These are phyloP conservation scores for Botrytis tulipae DNA, from an alignment of 2,329 filamentous ascomycete species.

Conservation along the genomic window DNA sequence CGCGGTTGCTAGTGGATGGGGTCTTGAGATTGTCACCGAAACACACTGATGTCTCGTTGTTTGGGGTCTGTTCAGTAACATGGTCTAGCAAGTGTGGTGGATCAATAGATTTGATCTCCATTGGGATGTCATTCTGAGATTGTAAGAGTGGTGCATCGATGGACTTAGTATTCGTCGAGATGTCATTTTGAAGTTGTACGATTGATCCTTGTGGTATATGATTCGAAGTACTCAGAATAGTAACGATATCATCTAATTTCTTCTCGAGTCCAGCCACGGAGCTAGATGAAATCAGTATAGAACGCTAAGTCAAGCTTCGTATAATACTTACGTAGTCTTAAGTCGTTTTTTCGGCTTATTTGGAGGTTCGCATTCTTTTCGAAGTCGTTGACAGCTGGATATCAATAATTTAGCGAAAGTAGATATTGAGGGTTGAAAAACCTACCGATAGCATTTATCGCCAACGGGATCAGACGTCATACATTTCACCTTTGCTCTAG, in stretches of 20 bases:
- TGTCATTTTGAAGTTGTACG: neutral
- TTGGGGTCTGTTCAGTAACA: neutral
- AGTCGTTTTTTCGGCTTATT: constrained; percentile 17
- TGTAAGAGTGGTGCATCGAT: neutral
- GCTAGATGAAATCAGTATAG: constrained; percentile 1
- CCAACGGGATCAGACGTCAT: constrained; percentile 16
- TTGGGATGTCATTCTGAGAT: neutral
- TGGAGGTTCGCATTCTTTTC: constrained; percentile 22
- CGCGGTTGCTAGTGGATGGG: neutral
- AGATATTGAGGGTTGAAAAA: neutral
- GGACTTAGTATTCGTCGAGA: neutral
- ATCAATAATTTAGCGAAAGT: neutral
- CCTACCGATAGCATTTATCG: constrained; percentile 14
- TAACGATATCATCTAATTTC: constrained; percentile 26
- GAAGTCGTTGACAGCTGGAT: constrained; percentile 17
- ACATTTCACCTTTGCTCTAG: constrained; percentile 25
- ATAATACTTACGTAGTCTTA: constrained; percentile 12
- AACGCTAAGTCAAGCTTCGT: rapidly evolving
- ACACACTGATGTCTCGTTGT: neutral
- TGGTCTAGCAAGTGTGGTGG: neutral
- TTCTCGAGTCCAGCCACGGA: constrained; percentile 25
- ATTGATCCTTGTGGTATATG: neutral
- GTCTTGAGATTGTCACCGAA: neutral
- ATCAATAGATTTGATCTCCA: neutral
- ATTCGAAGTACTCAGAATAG: constrained; percentile 18